phyloP scores from a whole-genome alignment of 2,329 filamentous ascomycete genomes.

The Alternaria triticina region DNA sequence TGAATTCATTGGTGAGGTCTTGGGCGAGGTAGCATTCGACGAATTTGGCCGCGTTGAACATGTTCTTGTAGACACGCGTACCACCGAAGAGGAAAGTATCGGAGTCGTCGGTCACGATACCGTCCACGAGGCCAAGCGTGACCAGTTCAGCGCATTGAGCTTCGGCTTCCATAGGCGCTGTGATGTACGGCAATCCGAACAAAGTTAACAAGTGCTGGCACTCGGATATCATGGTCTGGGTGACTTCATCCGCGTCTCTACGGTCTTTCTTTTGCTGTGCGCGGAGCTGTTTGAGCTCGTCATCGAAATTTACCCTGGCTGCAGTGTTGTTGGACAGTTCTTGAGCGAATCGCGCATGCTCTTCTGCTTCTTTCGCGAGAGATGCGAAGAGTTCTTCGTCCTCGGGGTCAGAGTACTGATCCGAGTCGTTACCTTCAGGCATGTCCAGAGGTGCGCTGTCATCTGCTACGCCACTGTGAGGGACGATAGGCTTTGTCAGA shows the following conservation, averaged over 20 bases:
- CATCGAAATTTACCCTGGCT: constrained; percentile 77
- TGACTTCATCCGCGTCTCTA: constrained; percentile 94
- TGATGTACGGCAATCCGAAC: constrained; percentile 95
- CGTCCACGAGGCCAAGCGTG: constrained; percentile 84
- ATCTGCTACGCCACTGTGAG: constrained; percentile 40
- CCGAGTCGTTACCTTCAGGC: constrained; percentile 37
- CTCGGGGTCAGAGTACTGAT: constrained; percentile 76
- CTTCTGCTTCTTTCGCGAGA: constrained; percentile 87
- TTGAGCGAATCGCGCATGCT: constrained; percentile 91
- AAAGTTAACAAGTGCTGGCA: constrained; percentile 88
- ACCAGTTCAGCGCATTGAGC: constrained; percentile 96
- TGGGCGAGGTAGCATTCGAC: constrained; percentile 90
- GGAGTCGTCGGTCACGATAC: constrained; percentile 96
- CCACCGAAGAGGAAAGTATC: constrained; percentile 97
- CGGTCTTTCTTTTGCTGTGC: constrained; percentile 97
- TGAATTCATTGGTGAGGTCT: constrained; percentile 89
- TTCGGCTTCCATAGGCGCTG: constrained; percentile 98
- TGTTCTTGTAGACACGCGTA: constrained; percentile 97
- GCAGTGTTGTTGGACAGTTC: constrained; percentile 79
- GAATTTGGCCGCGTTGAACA: constrained; percentile 98
- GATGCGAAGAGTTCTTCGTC: constrained; percentile 88
- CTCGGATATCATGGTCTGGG: constrained; percentile 92
- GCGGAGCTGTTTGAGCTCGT: constrained; percentile 83
- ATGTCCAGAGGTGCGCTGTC: constrained; percentile 34
- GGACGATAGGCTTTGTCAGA: constrained; percentile 37